phyloP scores from a whole-genome alignment of 2,329 filamentous ascomycete species.

The Verticillium albo-atrum region DNA sequence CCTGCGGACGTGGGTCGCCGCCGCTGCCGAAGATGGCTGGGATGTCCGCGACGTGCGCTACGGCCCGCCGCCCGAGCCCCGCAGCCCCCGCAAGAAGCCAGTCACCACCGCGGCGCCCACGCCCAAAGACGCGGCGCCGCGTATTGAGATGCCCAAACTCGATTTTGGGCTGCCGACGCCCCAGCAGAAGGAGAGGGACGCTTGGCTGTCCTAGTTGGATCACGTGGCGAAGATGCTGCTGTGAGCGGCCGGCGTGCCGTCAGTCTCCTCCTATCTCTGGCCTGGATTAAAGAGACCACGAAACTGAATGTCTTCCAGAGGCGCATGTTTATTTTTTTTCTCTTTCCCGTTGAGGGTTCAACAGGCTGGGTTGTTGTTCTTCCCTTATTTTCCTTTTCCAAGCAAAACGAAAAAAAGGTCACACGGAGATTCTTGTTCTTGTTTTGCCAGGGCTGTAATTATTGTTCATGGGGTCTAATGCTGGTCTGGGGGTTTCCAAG shows the following conservation, averaged over 20 bases:
- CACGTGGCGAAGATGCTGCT: neutral
- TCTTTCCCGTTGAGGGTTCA: neutral
- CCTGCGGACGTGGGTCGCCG: conserved; percentile 83
- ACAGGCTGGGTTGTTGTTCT: conserved; percentile 5
- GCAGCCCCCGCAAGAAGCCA: conserved; percentile 43
- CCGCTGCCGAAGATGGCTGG: conserved; percentile 85
- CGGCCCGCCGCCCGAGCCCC: conserved; percentile 49
- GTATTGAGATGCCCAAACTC: conserved; percentile 56
- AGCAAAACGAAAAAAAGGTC: neutral
- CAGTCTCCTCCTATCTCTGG: neutral
- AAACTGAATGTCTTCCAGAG: neutral
- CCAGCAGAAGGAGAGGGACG: conserved; percentile 22
- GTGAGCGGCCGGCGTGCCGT: neutral
- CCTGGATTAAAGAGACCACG: neutral
- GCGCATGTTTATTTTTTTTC: conserved; percentile 6
- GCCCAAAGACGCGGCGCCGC: conserved; percentile 50
- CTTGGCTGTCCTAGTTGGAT: conserved; percentile 16
- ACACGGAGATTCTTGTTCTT: conserved; percentile 2
- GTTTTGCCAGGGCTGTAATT: conserved; percentile 10
- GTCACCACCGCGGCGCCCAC: conserved; percentile 19
- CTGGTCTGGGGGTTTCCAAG: neutral
- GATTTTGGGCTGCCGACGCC: conserved; percentile 38
- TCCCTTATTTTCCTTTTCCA: conserved; percentile 12
- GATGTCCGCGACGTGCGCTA: conserved; percentile 75
- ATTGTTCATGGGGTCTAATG: conserved; percentile 7